phyloP scores from a whole-genome alignment of 2,329 filamentous ascomycete genomes.

The Ceratocystiopsis brevicomis region DNA sequence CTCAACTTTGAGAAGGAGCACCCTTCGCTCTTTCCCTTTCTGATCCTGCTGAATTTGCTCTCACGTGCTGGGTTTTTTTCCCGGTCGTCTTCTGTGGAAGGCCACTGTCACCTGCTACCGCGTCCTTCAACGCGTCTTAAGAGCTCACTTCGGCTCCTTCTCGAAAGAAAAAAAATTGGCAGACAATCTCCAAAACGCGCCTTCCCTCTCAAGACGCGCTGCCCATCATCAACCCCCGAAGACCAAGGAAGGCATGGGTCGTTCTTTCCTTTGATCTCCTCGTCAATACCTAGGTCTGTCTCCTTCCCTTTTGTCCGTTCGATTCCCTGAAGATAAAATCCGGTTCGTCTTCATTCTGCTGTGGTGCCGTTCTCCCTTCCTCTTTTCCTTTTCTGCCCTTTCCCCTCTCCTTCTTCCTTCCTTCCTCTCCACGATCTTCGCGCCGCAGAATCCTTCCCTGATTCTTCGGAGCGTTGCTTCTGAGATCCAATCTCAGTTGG shows the following conservation, averaged over 20 bases:
- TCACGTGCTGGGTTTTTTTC: neutral
- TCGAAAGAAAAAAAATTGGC: neutral
- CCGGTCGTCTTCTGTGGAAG: too few relatives aligned
- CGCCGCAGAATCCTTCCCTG: neutral
- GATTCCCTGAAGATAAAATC: neutral
- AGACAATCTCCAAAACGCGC: neutral
- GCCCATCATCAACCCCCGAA: too few relatives aligned
- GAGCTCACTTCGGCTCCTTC: neutral
- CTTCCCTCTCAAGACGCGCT: constrained; percentile 1
- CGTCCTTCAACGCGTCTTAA: neutral
- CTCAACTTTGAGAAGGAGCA: neutral
- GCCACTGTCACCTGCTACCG: neutral
- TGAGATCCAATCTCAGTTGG: too few relatives aligned
- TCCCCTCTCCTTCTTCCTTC: neutral
- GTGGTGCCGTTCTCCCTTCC: neutral
- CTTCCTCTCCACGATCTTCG: neutral
- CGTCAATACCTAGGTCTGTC: too few relatives aligned
- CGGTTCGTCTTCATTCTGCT: neutral
- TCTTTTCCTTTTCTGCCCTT: neutral
- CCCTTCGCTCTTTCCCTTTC: neutral
- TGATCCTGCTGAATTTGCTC: neutral
- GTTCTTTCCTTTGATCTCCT: constrained; percentile 2
- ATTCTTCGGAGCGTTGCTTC: too few relatives aligned
- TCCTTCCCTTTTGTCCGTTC: neutral
- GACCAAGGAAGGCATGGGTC: neutral